phyloP scores from a whole-genome alignment of 768 basidiomycete species.

The Amanita exitialis region DNA sequence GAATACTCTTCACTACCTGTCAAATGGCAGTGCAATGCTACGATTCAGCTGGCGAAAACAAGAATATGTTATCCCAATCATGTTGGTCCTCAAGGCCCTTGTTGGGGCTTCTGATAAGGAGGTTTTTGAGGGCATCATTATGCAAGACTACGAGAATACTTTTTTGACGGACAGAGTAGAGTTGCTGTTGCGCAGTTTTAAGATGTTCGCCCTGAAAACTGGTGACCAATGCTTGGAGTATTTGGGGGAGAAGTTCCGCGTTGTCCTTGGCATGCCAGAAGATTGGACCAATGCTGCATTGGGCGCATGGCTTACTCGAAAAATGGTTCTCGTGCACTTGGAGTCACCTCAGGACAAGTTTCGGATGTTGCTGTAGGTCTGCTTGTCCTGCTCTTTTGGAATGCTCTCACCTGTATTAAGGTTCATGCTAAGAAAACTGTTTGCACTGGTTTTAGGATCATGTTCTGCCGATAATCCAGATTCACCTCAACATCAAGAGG shows the following conservation, averaged over 20 bases:
- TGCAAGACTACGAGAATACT: conserved; percentile 95
- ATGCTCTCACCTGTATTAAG: conserved; percentile 27
- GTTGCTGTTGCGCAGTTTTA: conserved; percentile 88
- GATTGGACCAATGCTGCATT: conserved; percentile 83
- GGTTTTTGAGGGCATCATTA: conserved; percentile 92
- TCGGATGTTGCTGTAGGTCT: conserved; percentile 79
- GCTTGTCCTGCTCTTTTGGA: background rate
- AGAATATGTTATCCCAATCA: conserved; percentile 96
- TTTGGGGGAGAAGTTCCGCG: conserved; percentile 92
- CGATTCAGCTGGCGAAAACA: conserved; percentile 96
- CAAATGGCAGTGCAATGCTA: conserved; percentile 93
- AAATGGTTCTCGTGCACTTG: conserved; percentile 85
- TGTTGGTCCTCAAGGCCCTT: conserved; percentile 92
- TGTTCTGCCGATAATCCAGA: conserved; percentile 96
- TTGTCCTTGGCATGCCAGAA: conserved; percentile 84
- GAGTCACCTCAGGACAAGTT: conserved; percentile 87
- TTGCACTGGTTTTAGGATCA: conserved; percentile 78
- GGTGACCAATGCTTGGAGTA: conserved; percentile 90
- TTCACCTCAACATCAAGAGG: conserved; percentile 98
- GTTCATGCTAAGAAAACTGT: conserved; percentile 96
- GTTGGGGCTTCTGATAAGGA: conserved; percentile 89
- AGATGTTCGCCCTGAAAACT: conserved; percentile 81
- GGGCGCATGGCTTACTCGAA: conserved; percentile 75
- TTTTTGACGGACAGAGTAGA: conserved; percentile 97
- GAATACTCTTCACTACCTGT: conserved; percentile 95